A percentile compares a stretch with the other conserved stretches of the same genome.
Conservation (phyloP, 2,329 filamentous ascomycete species). For the Botrytis pseudocinerea region DNA sequence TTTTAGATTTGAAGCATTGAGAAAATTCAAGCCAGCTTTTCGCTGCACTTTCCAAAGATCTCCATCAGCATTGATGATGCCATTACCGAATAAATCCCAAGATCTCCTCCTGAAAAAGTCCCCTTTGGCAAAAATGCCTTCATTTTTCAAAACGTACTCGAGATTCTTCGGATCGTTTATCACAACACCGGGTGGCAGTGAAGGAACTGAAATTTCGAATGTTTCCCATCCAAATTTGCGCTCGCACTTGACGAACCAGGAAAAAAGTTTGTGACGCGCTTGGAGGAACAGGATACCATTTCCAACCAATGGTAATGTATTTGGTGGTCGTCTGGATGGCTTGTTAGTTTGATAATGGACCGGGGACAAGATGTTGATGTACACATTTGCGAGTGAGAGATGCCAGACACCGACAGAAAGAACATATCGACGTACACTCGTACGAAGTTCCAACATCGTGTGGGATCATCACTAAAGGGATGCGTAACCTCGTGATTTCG, state of each 20-base stretch:
- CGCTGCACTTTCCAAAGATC: slow-evolving; percentile 63
- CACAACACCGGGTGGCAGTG: slow-evolving; percentile 61
- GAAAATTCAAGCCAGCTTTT: slow-evolving; percentile 60
- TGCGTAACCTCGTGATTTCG: neutral
- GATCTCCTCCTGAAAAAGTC: slow-evolving; percentile 60
- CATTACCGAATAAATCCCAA: slow-evolving; percentile 63
- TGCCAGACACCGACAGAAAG: neutral
- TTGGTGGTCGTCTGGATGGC: slow-evolving; percentile 37
- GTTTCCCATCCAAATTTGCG: slow-evolving; percentile 58
- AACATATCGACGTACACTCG: neutral
- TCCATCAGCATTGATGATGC: slow-evolving; percentile 67
- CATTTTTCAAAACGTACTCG: slow-evolving; percentile 62
- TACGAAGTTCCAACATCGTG: neutral
- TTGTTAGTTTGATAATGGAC: neutral
- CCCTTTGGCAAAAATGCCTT: slow-evolving; percentile 61
- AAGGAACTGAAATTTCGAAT: slow-evolving; percentile 62
- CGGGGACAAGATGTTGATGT: neutral
- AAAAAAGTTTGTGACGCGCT: slow-evolving; percentile 59
- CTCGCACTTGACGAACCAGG: slow-evolving; percentile 63
- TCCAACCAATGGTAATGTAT: slow-evolving; percentile 52
- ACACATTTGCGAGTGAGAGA: neutral
- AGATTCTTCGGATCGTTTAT: slow-evolving; percentile 62
- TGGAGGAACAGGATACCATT: slow-evolving; percentile 64
- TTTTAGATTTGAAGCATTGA: slow-evolving; percentile 58
- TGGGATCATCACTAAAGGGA: neutral